phyloP scores from a whole-genome alignment of 2,329 filamentous ascomycete genomes.

The Fusarium udum region DNA sequence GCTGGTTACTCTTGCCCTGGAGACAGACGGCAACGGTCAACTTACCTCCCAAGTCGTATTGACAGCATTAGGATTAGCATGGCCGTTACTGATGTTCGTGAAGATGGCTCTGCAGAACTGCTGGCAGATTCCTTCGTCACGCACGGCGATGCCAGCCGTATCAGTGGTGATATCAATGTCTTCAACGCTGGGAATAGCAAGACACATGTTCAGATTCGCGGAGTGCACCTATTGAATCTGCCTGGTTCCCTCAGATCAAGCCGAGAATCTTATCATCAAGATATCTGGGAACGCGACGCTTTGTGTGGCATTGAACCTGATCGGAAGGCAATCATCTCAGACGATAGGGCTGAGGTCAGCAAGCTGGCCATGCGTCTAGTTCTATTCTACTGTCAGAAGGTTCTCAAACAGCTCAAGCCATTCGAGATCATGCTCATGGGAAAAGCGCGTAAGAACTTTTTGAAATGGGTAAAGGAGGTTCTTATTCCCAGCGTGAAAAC shows the following conservation, averaged over 20 bases:
- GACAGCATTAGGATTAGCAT: neutral
- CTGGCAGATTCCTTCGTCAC: neutral
- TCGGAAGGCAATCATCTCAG: neutral
- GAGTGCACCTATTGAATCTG: neutral
- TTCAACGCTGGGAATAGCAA: neutral
- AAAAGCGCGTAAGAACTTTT: neutral
- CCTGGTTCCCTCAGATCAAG: neutral
- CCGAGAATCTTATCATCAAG: neutral
- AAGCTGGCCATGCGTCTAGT: neutral
- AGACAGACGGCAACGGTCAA: neutral
- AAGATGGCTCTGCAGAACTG: neutral
- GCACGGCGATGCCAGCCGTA: neutral
- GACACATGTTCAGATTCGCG: neutral
- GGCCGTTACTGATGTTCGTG: fast-evolving
- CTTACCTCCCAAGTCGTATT: neutral
- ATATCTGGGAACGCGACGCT: neutral
- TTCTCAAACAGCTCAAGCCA: neutral
- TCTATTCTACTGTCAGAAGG: neutral
- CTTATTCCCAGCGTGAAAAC: neutral
- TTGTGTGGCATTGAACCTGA: neutral
- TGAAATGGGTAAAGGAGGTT: neutral
- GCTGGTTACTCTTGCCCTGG: neutral
- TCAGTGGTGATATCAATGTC: neutral
- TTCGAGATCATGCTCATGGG: neutral
- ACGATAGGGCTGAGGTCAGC: neutral